Base-by-base conservation (phyloP, 768 basidiomycete species). In the Amanita phalloides region DNA sequence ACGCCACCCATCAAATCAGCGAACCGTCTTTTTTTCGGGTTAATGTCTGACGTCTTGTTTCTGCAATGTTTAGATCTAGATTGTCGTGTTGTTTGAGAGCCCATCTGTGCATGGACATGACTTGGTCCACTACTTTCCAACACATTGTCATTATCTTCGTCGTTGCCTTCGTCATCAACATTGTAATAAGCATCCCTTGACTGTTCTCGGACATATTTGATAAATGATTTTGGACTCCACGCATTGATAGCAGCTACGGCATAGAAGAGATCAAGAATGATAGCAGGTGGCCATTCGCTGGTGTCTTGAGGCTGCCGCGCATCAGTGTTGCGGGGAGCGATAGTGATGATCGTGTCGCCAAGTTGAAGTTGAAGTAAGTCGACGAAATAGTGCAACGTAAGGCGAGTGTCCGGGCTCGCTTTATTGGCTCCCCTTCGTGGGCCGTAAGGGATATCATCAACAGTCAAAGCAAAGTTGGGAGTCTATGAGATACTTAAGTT, bases 391-490 rank as follows among this genome's bases (percentile, higher is more conserved):
- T 53, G 25, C 26, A 28, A 28, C 26, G 26, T 28, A 28, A 28
- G 26, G 26, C 26, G 26, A 28, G 4, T 28, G 3, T 48, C 35
- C 23, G 51, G 45, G 35, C 47, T 53, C 45, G 13, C 51, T 53
- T 47, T 6, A 41, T 41, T 39, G 23, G 26, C 44, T 35, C 20
- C 32, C 36, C 17, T 20, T 38, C n/a, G n/a, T n/a, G n/a, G 35
- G n/a, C 4, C 26, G 49, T 50, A 50, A 43, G 54, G 54, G 39
- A 55, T 53, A 37, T 51, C 49, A 33, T 51, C 39, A 8, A 51
- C 49, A 43, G 41, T 55, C 37, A 55, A 41, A 37, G n/a, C 38
- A 47, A 55, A 53, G 17, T 17, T 17, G 17, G 17, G 17, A 17
- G 17, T 17, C 17, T 17, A 17, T 17, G 17, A 17, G 17, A 33